Evolutionary conservation across 768 basidiomycete genomes (phyloP).

Genomic region (Leccinum aurantiacum): DNA sequence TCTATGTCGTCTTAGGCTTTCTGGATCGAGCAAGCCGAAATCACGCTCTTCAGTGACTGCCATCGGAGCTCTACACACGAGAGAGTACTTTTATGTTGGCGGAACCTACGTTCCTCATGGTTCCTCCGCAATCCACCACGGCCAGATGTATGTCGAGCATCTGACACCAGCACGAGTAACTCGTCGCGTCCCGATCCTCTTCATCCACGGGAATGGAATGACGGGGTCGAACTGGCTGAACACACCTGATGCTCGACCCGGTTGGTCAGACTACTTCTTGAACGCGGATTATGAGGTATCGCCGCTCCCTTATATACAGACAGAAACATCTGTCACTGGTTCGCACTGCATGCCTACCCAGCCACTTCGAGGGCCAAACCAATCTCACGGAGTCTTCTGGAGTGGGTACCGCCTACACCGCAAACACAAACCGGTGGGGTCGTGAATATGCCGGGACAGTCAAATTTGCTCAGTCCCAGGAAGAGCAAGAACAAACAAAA

Average conservation of each 20-base stretch:
- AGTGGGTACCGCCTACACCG: conserved; percentile 45
- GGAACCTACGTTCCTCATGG: conserved; percentile 38
- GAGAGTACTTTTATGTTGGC: conserved; percentile 51
- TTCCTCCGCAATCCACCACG: conserved; percentile 39
- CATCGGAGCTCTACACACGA: conserved; percentile 41
- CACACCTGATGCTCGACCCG: conserved; percentile 51
- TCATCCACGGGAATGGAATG: conserved; percentile 54
- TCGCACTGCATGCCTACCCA: conserved; percentile 50
- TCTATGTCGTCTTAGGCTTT: conserved; percentile 6
- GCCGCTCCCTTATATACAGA: neutral
- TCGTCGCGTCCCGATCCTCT: conserved; percentile 41
- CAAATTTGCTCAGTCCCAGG: conserved; percentile 51
- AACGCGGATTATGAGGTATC: conserved; percentile 49
- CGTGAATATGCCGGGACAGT: conserved; percentile 48
- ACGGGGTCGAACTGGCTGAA: conserved; percentile 53
- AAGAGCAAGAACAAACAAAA: conserved; percentile 46
- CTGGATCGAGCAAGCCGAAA: conserved; percentile 1
- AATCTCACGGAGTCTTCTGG: conserved; percentile 17
- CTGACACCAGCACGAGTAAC: conserved; percentile 41
- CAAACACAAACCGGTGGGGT: conserved; percentile 60
- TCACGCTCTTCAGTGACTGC: neutral
- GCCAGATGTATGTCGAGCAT: conserved; percentile 55
- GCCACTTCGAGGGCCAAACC: conserved; percentile 10
- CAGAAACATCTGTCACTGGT: conserved; percentile 55
- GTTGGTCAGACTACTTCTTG: conserved; percentile 60